Evolutionary conservation across 78 protist species (phyloP), one percentile per base, ranked within the genome.

Genomic region (Emiliania huxleyi): DNA sequence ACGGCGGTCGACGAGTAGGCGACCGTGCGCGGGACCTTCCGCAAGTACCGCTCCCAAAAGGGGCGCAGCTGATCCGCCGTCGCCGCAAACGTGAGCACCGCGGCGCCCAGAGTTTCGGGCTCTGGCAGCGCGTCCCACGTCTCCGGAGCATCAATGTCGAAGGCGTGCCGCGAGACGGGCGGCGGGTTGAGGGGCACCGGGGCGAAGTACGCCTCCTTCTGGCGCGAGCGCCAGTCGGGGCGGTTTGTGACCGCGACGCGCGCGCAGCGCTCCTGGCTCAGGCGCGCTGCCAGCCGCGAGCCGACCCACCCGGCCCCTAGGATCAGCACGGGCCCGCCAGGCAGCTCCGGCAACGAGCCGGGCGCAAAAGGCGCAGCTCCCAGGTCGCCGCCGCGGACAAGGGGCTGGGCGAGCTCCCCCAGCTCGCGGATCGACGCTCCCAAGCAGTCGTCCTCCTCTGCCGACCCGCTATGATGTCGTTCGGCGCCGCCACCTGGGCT

Each of bases 291-390:
- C 22, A 44, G 48, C 25, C 89, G 89, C 89, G 89, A 81, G 55
- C 89, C 89, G 19, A 81, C 89, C 89, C 89, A 81, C 35, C 89
- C 89, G 21, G 48, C 89, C 38, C 89, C 89, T 2, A 81, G 49
- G 19, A 81, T 15, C 29, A 44, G 44, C 22, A 77, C 49, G 15
- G 22, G 37, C 44, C 18, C n/a, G 37, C 83, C 5, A 18, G 44
- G 8, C 44, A 1, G 83, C 75, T 5, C 23, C 37, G 23, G 23
- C 5, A 4, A 2, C 29, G 12, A 23, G 75, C 37, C 33, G n/a
- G 12, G 2, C 8, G 75, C 8, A 15, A 15, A 3, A 26, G 11
- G 75, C 37, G 75, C 29, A 26, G 75, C 5, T 5, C 37, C 37
- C 75, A 8, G n/a, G 75, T 23, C 33, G 3, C 37, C 75, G 37